Evolutionary conservation across 2,329 filamentous ascomycete genomes (phyloP).

Genomic region (Ampelomyces quisqualis): DNA sequence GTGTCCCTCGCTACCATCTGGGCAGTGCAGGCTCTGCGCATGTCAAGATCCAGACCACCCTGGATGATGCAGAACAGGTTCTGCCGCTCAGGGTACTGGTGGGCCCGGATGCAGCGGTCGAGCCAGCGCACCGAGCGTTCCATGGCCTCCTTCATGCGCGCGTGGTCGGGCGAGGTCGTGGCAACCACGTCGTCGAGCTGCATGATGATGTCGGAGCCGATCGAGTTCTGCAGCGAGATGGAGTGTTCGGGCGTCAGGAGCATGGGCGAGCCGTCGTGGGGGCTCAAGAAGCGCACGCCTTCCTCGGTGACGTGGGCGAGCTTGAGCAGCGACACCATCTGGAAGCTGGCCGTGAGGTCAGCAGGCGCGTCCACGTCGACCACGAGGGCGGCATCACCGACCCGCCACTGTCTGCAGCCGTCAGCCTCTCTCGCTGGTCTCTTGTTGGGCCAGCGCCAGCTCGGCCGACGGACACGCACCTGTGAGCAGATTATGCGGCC

Average conservation of each 20-base stretch:
- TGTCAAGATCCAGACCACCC: slow-evolving; percentile 83
- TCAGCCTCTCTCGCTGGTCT: slow-evolving; percentile 21
- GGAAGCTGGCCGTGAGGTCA: slow-evolving; percentile 66
- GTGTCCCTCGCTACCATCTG: slow-evolving; percentile 91
- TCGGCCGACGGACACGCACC: slow-evolving; percentile 46
- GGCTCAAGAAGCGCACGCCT: slow-evolving; percentile 92
- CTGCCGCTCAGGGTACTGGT: slow-evolving; percentile 77
- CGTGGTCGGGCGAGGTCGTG: slow-evolving; percentile 86
- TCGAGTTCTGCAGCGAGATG: slow-evolving; percentile 92
- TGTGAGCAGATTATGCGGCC: slow-evolving; percentile 93
- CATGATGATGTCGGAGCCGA: slow-evolving; percentile 99
- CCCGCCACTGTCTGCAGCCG: slow-evolving; percentile 49
- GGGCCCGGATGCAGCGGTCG: slow-evolving; percentile 88
- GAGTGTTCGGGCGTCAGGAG: slow-evolving; percentile 96
- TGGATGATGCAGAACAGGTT: slow-evolving; percentile 99
- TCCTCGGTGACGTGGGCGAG: slow-evolving; percentile 93
- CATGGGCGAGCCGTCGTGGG: slow-evolving; percentile 94
- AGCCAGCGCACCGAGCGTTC: slow-evolving; percentile 92
- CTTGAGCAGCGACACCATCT: slow-evolving; percentile 96
- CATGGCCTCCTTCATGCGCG: slow-evolving; percentile 92
- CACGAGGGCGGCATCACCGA: slow-evolving; percentile 34
- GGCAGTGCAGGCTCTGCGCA: slow-evolving; percentile 78
- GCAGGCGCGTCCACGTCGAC: slow-evolving; percentile 16
- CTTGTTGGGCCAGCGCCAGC: no score
- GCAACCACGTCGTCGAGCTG: slow-evolving; percentile 97